These are phyloP conservation scores for Camelina sativa DNA, from an alignment of 345 rosid genomes.

Conservation along the genomic window DNA sequence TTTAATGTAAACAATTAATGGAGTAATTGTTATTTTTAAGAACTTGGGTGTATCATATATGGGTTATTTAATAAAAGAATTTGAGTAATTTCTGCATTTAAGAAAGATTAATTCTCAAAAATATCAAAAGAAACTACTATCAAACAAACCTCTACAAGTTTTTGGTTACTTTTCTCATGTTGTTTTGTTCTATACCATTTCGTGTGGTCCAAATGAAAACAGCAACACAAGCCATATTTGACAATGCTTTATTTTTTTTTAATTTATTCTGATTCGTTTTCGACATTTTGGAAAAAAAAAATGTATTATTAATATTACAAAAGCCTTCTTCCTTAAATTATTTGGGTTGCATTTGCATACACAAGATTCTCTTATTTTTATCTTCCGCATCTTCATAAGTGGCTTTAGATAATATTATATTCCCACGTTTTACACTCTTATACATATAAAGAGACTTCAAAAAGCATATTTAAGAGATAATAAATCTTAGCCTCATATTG, in stretches of 20 bases:
- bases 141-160: too few relatives aligned
- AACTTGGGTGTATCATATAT: too few relatives aligned
- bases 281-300: neutral
- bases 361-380: neutral
- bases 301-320: neutral
- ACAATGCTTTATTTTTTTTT: too few relatives aligned
- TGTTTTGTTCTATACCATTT: neutral
- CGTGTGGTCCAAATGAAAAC: neutral
- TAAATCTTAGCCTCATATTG: too few relatives aligned
- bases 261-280: neutral
- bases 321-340: neutral
- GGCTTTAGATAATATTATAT: neutral
- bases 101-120: too few relatives aligned
- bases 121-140: too few relatives aligned
- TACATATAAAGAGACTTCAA: too few relatives aligned
- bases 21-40: too few relatives aligned
- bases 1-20: too few relatives aligned
- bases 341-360: neutral
- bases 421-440: slow-evolving; percentile 2
- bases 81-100: too few relatives aligned
- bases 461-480: too few relatives aligned
- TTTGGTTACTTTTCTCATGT: neutral
- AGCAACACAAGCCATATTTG: neutral
- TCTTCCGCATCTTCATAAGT: neutral
- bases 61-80: too few relatives aligned